Conservation (phyloP, 129 eudicot species). For the Helianthus tuberosus region DNA sequence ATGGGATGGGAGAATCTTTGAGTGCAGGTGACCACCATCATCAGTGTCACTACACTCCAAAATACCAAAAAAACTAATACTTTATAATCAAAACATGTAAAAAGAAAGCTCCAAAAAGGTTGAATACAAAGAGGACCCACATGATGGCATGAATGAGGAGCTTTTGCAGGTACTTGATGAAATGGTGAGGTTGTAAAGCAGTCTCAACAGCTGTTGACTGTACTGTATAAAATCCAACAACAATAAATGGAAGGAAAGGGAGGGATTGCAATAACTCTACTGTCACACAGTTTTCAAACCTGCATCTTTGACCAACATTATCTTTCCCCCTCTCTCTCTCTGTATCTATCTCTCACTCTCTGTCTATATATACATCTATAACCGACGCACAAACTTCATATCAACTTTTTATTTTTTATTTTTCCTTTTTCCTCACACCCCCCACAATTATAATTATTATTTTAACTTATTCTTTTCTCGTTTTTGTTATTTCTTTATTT, state of each 20-base stretch:
- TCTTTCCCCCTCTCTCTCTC: conserved; percentile 23
- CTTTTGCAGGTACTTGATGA: conserved; percentile 35
- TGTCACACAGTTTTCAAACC: conserved; percentile 51
- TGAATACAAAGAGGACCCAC: not conserved
- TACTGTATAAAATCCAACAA: conserved; percentile 40
- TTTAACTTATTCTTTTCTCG: not conserved
- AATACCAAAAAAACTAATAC: not conserved
- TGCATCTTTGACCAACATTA: conserved; percentile 61
- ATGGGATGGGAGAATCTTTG: not conserved
- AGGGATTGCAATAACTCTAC: conserved; percentile 29
- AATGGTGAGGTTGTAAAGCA: conserved; percentile 36
- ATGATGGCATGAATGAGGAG: conserved; percentile 24
- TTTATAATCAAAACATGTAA: not conserved
- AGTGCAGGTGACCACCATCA: not conserved
- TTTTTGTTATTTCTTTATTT: not conserved
- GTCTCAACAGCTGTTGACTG: conserved; percentile 42
- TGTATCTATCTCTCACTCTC: too few species aligned
- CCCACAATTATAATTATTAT: not conserved
- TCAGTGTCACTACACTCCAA: not conserved
- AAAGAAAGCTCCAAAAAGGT: not conserved
- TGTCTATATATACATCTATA: not conserved
- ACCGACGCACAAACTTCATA: conserved; percentile 37
- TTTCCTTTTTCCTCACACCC: too few species aligned
- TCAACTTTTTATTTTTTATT: conserved; percentile 14
- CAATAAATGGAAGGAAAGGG: conserved; percentile 39